phyloP scores from a whole-genome alignment of 2,329 filamentous ascomycete genomes.

The Neonectria hederae region DNA sequence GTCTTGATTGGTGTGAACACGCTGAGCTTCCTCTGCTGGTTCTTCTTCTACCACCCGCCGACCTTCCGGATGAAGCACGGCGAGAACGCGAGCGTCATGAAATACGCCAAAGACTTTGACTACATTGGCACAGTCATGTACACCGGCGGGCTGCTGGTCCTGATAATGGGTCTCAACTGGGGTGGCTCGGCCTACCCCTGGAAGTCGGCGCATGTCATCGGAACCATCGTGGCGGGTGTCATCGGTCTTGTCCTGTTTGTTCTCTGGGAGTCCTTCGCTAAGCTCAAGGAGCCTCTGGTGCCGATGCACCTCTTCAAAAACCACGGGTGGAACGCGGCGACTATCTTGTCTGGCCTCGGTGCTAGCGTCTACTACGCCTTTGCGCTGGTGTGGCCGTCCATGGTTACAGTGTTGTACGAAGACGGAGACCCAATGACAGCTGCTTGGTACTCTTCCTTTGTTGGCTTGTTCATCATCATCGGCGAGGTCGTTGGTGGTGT shows the following conservation, averaged over 20 bases:
- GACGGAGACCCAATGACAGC: conserved; percentile 36
- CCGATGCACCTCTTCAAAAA: conserved; percentile 50
- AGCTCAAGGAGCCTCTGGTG: conserved; percentile 48
- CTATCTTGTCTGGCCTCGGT: conserved; percentile 46
- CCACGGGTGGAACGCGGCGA: conserved; percentile 43
- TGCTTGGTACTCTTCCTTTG: conserved; percentile 41
- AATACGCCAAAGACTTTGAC: conserved; percentile 45
- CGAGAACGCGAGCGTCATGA: conserved; percentile 35
- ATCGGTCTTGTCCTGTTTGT: conserved; percentile 37
- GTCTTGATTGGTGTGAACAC: conserved; percentile 44
- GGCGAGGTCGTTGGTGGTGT: conserved; percentile 42
- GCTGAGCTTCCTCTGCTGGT: conserved; percentile 41
- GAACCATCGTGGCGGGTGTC: conserved; percentile 42
- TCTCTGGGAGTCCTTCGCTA: conserved; percentile 40
- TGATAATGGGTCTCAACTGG: conserved; percentile 47
- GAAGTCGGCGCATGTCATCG: conserved; percentile 45
- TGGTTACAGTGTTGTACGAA: conserved; percentile 46
- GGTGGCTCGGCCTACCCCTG: conserved; percentile 46
- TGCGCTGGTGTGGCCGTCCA: conserved; percentile 50
- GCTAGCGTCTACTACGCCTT: conserved; percentile 52
- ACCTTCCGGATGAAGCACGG: conserved; percentile 45
- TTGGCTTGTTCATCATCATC: conserved; percentile 42
- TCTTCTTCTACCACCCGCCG: conserved; percentile 48
- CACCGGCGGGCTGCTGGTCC: conserved; percentile 42
- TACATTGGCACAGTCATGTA: conserved; percentile 45